phyloP scores from a whole-genome alignment of 2,329 filamentous ascomycete genomes.

The Hirsutella thompsonii region DNA sequence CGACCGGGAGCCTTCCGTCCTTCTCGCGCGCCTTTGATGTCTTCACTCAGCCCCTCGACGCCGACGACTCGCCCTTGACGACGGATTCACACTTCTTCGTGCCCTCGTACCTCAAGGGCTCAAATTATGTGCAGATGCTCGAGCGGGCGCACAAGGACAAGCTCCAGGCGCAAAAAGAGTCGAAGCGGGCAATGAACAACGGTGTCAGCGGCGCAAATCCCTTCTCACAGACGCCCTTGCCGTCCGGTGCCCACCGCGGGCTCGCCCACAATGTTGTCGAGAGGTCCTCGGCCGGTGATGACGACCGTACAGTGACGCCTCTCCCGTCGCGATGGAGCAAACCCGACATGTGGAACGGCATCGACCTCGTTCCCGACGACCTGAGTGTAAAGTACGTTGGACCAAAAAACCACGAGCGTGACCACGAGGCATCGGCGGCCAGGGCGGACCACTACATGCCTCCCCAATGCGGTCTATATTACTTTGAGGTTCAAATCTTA shows the following conservation, averaged over 20 bases:
- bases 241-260: conserved; percentile 51
- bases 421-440: conserved; percentile 69
- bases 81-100: conserved; percentile 50
- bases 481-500: conserved; percentile 60
- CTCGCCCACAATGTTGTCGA: conserved; percentile 80
- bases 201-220: conserved; percentile 38
- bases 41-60: conserved; percentile 24
- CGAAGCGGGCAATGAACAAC: conserved; percentile 6
- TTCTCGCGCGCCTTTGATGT: conserved; percentile 41
- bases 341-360: conserved; percentile 55
- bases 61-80: conserved; percentile 12
- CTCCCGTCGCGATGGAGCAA: conserved; percentile 77
- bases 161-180: conserved; percentile 36
- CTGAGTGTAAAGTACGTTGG: conserved; percentile 53
- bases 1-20: conserved; percentile 21
- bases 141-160: conserved; percentile 56
- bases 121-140: conserved; percentile 65
- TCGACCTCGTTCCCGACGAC: conserved; percentile 66
- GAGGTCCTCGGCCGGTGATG: conserved; percentile 47
- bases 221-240: conserved; percentile 27
- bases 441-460: conserved; percentile 82
- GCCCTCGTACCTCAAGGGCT: conserved; percentile 71
- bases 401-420: conserved; percentile 34
- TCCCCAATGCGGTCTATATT: conserved; percentile 82
- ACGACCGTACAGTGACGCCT: conserved; percentile 46